Conservation (phyloP, 1,139 yeast genomes). For the Sugiyamaella castrensis region DNA sequence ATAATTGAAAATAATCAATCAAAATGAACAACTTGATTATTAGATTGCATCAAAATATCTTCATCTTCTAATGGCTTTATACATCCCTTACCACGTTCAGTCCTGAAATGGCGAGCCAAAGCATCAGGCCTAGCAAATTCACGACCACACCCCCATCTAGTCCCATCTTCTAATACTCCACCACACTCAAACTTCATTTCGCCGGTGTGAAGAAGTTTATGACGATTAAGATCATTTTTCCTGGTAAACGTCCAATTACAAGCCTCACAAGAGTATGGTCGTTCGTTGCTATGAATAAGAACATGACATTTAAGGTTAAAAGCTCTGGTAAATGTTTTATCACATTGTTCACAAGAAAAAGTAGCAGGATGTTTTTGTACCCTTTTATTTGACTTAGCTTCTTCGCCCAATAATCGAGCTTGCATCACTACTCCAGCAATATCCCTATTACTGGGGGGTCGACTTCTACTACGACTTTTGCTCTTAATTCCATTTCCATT, state of each 20-base stretch:
- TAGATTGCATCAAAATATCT: too few species aligned
- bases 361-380: constrained; percentile 75
- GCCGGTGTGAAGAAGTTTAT: constrained; percentile 89
- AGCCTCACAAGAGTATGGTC: constrained; percentile 80
- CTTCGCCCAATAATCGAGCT: too few species aligned
- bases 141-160: constrained; percentile 80
- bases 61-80: too few species aligned
- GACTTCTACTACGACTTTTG: too few species aligned
- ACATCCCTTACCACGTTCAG: too few species aligned
- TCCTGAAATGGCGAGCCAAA: too few species aligned
- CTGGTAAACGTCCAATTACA: constrained; percentile 96
- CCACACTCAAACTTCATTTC: constrained; percentile 83
- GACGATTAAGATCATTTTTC: constrained; percentile 91
- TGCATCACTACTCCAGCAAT: too few species aligned
- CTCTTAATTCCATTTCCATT: too few species aligned
- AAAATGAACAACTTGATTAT: too few species aligned
- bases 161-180: constrained; percentile 64
- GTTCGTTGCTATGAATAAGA: constrained; percentile 90
- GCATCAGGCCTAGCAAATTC: too few species aligned
- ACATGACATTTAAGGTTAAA: constrained; percentile 89
- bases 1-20: too few species aligned
- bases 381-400: constrained; percentile 42
- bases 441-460: too few species aligned
- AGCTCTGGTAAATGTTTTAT: constrained; percentile 83
- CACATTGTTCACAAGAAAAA: constrained; percentile 81